Percentiles rank a stretch among this genome's conserved stretches.
These are phyloP conservation scores for Cymbopogon flexuosus DNA, from an alignment of 202 grass and related monocot species.

Conservation along the genomic window DNA sequence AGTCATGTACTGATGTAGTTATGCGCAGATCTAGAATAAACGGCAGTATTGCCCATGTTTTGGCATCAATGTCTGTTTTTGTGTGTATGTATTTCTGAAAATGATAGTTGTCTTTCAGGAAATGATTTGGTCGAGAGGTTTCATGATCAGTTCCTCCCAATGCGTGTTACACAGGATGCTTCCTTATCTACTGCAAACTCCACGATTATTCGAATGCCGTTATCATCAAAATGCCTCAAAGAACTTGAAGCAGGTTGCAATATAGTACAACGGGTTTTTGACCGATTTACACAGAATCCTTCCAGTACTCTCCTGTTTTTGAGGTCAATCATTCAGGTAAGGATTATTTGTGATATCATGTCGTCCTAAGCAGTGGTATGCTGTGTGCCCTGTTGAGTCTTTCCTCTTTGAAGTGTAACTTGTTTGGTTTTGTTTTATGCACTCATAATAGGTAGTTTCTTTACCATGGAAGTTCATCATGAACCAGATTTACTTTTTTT, in stretches of 20 bases:
- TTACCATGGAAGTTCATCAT: neutral
- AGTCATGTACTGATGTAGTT: neutral
- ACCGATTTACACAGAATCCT: conserved; percentile 70
- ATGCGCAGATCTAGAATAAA: conserved; percentile 7
- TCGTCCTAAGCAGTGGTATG: neutral
- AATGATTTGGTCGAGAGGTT: conserved; percentile 92
- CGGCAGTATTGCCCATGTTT: neutral
- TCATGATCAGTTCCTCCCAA: conserved; percentile 82
- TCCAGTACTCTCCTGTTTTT: conserved; percentile 82
- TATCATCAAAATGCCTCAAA: conserved; percentile 86
- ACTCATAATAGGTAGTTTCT: neutral
- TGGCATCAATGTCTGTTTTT: neutral
- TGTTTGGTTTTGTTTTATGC: conserved; percentile 1
- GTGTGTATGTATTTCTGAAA: conserved; percentile 11
- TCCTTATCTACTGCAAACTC: conserved; percentile 78
- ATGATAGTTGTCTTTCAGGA: conserved; percentile 44
- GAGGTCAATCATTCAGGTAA: conserved; percentile 82
- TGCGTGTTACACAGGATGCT: conserved; percentile 71
- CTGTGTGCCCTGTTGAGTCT: neutral
- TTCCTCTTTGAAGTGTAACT: conserved; percentile 7
- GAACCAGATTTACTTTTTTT: neutral
- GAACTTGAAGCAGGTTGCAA: conserved; percentile 70
- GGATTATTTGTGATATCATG: conserved; percentile 15
- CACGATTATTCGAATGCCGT: conserved; percentile 80
- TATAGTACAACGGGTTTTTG: conserved; percentile 80